phyloP scores from a whole-genome alignment of 345 rosid genomes.

The Raphanus sativus region DNA sequence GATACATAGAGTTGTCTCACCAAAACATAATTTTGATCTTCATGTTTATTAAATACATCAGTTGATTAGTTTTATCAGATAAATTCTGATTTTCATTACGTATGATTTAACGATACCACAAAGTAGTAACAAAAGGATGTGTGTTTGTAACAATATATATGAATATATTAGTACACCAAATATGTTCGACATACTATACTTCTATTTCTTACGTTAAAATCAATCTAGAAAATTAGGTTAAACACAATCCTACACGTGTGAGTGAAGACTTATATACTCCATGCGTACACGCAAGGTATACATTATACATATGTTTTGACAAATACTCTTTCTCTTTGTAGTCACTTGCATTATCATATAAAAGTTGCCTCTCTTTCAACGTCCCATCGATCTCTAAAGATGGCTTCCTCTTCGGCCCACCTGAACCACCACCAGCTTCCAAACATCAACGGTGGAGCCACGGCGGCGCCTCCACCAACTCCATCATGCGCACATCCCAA shows the following conservation, averaged over 20 bases:
- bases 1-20: too few relatives aligned
- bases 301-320: slow-evolving; percentile 10
- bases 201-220: background rate
- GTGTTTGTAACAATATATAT: too few relatives aligned
- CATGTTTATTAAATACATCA: too few relatives aligned
- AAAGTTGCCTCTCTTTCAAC: background rate
- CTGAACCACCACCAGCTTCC: slow-evolving; percentile 47
- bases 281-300: slow-evolving; percentile 27
- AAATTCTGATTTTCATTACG: too few relatives aligned
- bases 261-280: slow-evolving; percentile 16
- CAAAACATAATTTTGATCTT: too few relatives aligned
- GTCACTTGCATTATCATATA: background rate
- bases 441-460: slow-evolving; percentile 49
- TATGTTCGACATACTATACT: background rate
- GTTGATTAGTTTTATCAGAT: too few relatives aligned
- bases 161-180: too few relatives aligned
- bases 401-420: slow-evolving; percentile 50
- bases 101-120: too few relatives aligned
- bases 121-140: too few relatives aligned
- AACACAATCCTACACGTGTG: slow-evolving; percentile 23
- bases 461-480: slow-evolving; percentile 83
- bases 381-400: background rate
- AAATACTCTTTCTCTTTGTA: background rate
- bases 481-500: slow-evolving; percentile 51
- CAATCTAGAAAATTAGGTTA: slow-evolving; percentile 2